Evolutionary conservation across 371 early-diverging fungal species (phyloP).

Genomic region (Batkoa obscura): DNA sequence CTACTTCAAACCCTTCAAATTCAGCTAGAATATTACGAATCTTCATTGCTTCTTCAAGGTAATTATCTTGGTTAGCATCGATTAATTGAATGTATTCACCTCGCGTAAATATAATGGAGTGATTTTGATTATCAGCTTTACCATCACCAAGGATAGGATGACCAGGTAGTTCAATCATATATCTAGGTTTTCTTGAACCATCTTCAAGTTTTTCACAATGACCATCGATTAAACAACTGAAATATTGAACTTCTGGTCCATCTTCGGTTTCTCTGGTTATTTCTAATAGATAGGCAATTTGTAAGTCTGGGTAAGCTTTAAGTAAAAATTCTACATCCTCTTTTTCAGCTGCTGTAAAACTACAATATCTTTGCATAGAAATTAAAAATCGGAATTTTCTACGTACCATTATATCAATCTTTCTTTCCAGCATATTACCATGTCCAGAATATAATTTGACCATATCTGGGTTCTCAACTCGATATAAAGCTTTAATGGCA

Average conservation of each 20-base stretch:
- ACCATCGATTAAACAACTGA: constrained; percentile 58
- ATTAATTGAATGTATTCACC: constrained; percentile 69
- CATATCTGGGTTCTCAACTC: constrained; percentile 64
- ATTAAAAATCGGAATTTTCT: constrained; percentile 70
- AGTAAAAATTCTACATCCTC: constrained; percentile 62
- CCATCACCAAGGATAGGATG: constrained; percentile 80
- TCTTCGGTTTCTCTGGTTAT: constrained; percentile 33
- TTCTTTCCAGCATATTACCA: constrained; percentile 36
- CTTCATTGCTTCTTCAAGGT: constrained; percentile 72
- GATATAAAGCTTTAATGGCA: constrained; percentile 58
- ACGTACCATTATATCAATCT: constrained; percentile 37
- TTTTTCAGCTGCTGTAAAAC: constrained; percentile 47
- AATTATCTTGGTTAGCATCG: constrained; percentile 86
- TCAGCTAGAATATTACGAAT: constrained; percentile 69
- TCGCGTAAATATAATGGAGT: constrained; percentile 61
- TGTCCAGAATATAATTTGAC: constrained; percentile 34
- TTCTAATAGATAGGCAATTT: constrained; percentile 50
- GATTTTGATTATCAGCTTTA: constrained; percentile 81
- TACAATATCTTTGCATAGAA: constrained; percentile 71
- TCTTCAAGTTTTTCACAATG: constrained; percentile 34
- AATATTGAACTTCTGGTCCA: constrained; percentile 31
- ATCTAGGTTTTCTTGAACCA: constrained; percentile 50
- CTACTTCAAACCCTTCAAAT: constrained; percentile 52
- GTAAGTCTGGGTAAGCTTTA: constrained; percentile 54
- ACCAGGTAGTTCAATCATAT: constrained; percentile 62